Evolutionary conservation across 345 rosid genomes (phyloP), one percentile per base, ranked within the genome.

Genomic region (Cardamine occulta): DNA sequence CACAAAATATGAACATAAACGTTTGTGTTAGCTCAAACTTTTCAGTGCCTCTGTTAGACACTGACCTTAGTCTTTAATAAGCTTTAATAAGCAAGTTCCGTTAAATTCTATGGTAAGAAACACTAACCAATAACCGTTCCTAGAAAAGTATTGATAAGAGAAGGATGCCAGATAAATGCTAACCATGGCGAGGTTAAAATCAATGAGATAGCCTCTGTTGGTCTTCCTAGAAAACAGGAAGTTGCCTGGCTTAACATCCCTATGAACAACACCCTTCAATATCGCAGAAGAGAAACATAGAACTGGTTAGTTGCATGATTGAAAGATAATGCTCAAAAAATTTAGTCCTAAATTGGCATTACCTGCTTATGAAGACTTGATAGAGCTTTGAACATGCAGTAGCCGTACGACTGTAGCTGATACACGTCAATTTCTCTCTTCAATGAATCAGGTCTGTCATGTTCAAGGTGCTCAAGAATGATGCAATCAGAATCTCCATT

Each of bases 201-300:
- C 99, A 35, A 95, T 92, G 66, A 95, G 93, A 82, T 82, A 89
- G 63, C 99, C 99, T 81, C 83, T 93, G 72, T 53, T 86, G 63
- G 87, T 80, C 79, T 88, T 87, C 59, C 88, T 79, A 72, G 93
- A 88, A 84, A 90, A 95, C 40, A 95, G 97, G 80, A 95, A 95
- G 82, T 95, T 92, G 60, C 97, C 99, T 62, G 99, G 99, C 69
- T 95, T 95, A 44, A 95, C 94, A 85, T 95, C 99, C 78, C 96
- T 90, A 28, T 95, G 99, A 82, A 89, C 94, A 80, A 87, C 67
- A 63, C 94, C 96, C 99, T 95, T 83, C 54, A 66, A 35, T 63
- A 24, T 56, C 34, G 61, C 63, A 35, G 74, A 80, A 56, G 24
- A 28, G 17, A 63, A 21, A 66, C 54, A 66, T 40, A 1, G 49